Base-by-base conservation (phyloP, 179 eudicot species). In the Silene noctiflora region DNA sequence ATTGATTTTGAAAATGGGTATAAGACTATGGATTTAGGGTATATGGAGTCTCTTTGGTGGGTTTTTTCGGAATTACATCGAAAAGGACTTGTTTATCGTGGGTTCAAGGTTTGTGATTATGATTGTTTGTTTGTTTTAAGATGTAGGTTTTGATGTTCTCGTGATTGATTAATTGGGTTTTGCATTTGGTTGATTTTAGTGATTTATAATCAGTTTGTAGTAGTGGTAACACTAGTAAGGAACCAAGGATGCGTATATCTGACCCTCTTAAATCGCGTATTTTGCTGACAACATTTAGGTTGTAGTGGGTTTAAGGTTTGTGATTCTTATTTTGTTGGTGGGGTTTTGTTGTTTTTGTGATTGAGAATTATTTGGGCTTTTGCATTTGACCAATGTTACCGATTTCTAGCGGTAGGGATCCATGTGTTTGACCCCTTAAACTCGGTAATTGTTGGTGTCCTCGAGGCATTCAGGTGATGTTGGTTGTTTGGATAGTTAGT, bases 41-140 rank as follows among this genome's bases (percentile, higher is more conserved):
- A 73, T 80, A 95, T 95, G 99, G 99, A 95, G 85, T 73, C 80
- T 53, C 84, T 95, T 63, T 95, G 99, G 99, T 95, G 97, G 97
- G 99, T 89, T 17, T 95, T 95, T 67, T 71, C 82, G 12, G 82
- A 87, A 81, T 72, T 95, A 56, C 83, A 65, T 73, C 59, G 84
- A 35, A 95, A 89, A 77, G 93, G 83, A 0, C 97, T 95, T 72
- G 97, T 94, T 59, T 94, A 94, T 75, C 81, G 88, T 31, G 96
- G 98, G 19, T 94, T 94, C 70, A 94, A 94, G 97, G 98, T 93
- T 66, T 44, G 46, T 39, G 46, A 39, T 39, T 39, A 39, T 8
- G 46, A 1, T 39, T 39, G 46, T 83, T 10, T 5, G 60, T 17
- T n/a, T 48, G 25, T 55, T 17, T 25, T 71, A 0, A 8, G 1